Conservation (phyloP, 2,329 filamentous ascomycete species). For the Sphaerulina populicola region DNA sequence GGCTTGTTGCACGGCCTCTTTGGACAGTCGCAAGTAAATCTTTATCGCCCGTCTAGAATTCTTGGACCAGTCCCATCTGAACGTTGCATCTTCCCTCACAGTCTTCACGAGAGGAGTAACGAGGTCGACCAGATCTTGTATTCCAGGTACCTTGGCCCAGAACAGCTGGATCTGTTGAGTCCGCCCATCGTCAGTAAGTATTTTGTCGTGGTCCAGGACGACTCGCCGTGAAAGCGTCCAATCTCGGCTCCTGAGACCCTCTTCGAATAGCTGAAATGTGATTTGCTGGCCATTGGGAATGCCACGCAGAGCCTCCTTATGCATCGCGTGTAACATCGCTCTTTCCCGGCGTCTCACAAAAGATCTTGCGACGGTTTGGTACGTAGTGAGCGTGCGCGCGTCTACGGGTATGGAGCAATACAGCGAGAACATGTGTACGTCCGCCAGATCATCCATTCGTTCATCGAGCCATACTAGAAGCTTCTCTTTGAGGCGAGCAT, state of each 20-base stretch:
- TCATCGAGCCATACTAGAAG: conserved; percentile 25
- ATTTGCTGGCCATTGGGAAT: conserved; percentile 15
- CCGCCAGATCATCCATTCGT: conserved; percentile 14
- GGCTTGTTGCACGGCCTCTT: conserved; percentile 3
- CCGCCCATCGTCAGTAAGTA: background rate
- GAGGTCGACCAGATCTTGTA: background rate
- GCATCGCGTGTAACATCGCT: conserved; percentile 16
- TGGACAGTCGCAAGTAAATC: background rate
- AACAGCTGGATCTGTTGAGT: conserved; percentile 3
- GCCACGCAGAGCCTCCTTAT: conserved; percentile 25
- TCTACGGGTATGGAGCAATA: conserved; percentile 23
- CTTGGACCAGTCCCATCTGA: background rate
- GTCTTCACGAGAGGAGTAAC: background rate
- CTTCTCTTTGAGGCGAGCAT: conserved; percentile 21
- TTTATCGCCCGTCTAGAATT: too few relatives aligned
- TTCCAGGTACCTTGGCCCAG: conserved; percentile 6
- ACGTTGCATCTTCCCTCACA: background rate
- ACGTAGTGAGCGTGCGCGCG: conserved; percentile 18
- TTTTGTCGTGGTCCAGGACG: background rate
- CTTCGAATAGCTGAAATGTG: conserved; percentile 6
- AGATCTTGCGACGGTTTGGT: conserved; percentile 18
- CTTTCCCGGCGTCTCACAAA: conserved; percentile 17
- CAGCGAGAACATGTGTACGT: conserved; percentile 21
- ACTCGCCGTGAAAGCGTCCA: background rate
- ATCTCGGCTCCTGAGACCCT: background rate